Base-by-base conservation (phyloP, 2,329 filamentous ascomycete species). In the Keithomyces neogunnii region DNA sequence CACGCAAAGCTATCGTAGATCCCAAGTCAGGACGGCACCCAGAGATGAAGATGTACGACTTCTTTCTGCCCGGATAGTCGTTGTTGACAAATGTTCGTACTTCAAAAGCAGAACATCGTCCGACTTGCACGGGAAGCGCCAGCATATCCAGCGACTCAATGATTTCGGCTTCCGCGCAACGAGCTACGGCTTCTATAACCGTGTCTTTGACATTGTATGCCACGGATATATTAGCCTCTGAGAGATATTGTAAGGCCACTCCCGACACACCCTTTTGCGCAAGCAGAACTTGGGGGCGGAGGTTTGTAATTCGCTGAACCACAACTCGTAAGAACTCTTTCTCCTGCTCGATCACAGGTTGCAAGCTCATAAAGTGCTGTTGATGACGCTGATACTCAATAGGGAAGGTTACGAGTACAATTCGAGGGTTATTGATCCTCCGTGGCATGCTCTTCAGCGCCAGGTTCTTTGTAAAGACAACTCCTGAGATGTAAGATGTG, bases 391-490 rank as follows among this genome's bases (percentile, higher is more conserved):
- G 89, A 66, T 99, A 99, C 65, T 99, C 93, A 52, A 99, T 89
- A 0, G 93, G 85, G 63, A 99, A 99, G 0, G 90, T 92, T 52
- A 99, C 85, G 56, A 99, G 89, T 47, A 96, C 78, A 55, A 99
- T 93, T 33, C 89, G 84, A 3, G 93, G 93, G 50, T 88, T 85
- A 10, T 78, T 69, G 55, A 97, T 93, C 56, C 83, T 88, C 52
- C 93, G 82, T 19, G 88, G 85, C 93, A 99, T 99, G 67, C 87
- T 95, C 66, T 99, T 99, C 49, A 97, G 73, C 0, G 95, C 93
- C 48, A 99, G 73, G 57, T 99, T 99, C 66, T 99, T 99, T 10
- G 90, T 93, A 66, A 99, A 99, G 1, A 99, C 91, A 7, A 99
- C 85, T 0, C 93, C 95, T 8, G 93, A 96, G 13, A 97, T 86